Conservation (phyloP, 768 basidiomycete species). For the Termitomyces bulborhizus region DNA sequence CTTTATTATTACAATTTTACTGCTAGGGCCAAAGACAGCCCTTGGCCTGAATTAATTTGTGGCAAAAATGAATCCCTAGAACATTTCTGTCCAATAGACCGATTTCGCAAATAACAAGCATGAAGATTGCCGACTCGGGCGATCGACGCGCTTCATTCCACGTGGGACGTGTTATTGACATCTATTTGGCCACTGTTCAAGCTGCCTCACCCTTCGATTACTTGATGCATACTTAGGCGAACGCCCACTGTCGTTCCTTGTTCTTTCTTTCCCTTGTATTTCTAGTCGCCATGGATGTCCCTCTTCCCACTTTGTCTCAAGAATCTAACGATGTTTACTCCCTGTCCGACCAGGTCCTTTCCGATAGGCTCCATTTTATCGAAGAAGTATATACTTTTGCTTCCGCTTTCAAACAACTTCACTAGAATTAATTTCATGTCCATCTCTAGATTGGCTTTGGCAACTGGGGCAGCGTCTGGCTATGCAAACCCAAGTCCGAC, state of each 20-base stretch:
- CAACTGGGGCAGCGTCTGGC: constrained; percentile 92
- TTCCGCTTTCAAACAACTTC: constrained; percentile 4
- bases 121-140: neutral
- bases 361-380: constrained; percentile 66
- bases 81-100: no score
- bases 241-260: constrained; percentile 13
- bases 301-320: constrained; percentile 22
- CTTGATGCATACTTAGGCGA: constrained; percentile 1
- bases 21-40: no score
- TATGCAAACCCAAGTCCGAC: constrained; percentile 61
- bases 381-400: constrained; percentile 57
- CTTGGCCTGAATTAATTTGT: neutral
- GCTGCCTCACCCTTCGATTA: constrained; percentile 12
- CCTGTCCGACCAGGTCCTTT: constrained; percentile 65
- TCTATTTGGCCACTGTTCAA: constrained; percentile 35
- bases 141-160: constrained; percentile 12
- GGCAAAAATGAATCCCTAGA: no score
- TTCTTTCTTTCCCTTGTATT: constrained; percentile 46
- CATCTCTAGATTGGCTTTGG: constrained; percentile 74
- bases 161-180: constrained; percentile 23
- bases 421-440: constrained; percentile 4
- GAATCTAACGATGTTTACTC: constrained; percentile 62
- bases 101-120: neutral
- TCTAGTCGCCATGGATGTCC: constrained; percentile 33
- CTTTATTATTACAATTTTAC: no score